These are phyloP conservation scores for Urochloa ruziziensis DNA, from an alignment of 176 grass and related monocot genomes.

Conservation along the genomic window DNA sequence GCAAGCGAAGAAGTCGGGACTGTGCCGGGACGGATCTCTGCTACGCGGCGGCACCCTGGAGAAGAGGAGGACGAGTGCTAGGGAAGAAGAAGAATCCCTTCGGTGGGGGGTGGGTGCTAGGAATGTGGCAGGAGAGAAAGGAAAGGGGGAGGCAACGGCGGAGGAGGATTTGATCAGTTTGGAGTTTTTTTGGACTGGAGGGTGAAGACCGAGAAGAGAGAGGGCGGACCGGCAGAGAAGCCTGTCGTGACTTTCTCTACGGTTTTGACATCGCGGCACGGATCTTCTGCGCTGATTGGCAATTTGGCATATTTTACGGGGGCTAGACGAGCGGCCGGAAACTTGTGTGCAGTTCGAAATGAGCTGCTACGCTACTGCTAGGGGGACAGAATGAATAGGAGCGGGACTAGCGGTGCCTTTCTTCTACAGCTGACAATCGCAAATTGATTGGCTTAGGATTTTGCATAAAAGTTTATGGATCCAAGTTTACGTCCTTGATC, in stretches of 20 bases:
- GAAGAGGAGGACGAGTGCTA: background rate
- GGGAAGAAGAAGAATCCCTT: background rate
- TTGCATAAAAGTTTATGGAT: background rate
- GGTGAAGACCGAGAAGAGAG: background rate
- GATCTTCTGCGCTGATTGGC: conserved; percentile 14
- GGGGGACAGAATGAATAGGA: no score
- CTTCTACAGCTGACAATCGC: background rate
- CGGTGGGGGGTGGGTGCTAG: background rate
- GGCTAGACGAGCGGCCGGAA: background rate
- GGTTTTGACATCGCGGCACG: background rate
- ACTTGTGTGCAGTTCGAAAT: background rate
- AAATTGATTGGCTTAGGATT: background rate
- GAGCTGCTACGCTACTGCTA: no score
- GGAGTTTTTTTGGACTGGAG: background rate
- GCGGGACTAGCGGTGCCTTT: no score
- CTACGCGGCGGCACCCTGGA: background rate
- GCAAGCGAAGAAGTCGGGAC: background rate
- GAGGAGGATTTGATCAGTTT: background rate
- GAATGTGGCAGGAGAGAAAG: background rate
- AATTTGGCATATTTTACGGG: background rate
- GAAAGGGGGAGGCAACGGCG: background rate
- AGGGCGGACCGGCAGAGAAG: background rate
- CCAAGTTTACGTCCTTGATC: background rate
- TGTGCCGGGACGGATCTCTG: background rate
- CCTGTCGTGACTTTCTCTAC: background rate